phyloP scores from a whole-genome alignment of 1,139 yeast species.

The Zygosaccharomyces pseudobailii region DNA sequence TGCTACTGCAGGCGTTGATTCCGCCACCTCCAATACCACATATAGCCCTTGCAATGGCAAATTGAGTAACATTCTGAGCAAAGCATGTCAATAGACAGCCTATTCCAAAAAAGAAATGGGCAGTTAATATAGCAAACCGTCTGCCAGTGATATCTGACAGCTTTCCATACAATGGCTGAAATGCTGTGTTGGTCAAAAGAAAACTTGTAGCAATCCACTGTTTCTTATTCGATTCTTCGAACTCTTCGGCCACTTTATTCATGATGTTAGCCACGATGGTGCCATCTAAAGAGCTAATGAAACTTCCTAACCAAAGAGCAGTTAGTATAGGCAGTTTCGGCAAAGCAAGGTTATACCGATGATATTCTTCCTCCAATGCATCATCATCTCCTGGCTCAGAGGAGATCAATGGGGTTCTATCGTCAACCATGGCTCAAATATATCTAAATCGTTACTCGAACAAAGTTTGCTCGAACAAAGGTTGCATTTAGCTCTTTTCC shows the following conservation, averaged over 20 bases:
- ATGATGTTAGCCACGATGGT: slow-evolving; percentile 63
- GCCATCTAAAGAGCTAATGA: slow-evolving; percentile 57
- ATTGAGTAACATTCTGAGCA: slow-evolving; percentile 39
- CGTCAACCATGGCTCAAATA: slow-evolving; percentile 17
- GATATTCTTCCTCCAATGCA: slow-evolving; percentile 23
- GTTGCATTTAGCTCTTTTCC: background rate
- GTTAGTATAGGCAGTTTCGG: slow-evolving; percentile 33
- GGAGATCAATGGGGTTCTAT: slow-evolving; percentile 19
- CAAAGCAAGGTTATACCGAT: slow-evolving; percentile 24
- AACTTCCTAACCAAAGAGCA: slow-evolving; percentile 47
- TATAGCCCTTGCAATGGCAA: slow-evolving; percentile 45
- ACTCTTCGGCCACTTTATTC: slow-evolving; percentile 58
- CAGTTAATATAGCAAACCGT: slow-evolving; percentile 39
- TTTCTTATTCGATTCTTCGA: slow-evolving; percentile 50
- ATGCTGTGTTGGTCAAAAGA: slow-evolving; percentile 56
- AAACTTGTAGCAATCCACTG: slow-evolving; percentile 68
- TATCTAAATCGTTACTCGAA: too few species aligned
- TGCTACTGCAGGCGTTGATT: slow-evolving; percentile 42
- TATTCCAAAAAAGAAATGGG: slow-evolving; percentile 43
- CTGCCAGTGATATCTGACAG: slow-evolving; percentile 53
- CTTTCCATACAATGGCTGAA: slow-evolving; percentile 64
- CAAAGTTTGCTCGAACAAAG: too few species aligned
- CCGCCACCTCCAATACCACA: slow-evolving; percentile 54
- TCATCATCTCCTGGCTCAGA: slow-evolving; percentile 10
- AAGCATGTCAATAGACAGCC: slow-evolving; percentile 42